These are phyloP conservation scores for Clitocybe nebularis DNA, from an alignment of 1,284 basidiomycete species.

Conservation along the genomic window DNA sequence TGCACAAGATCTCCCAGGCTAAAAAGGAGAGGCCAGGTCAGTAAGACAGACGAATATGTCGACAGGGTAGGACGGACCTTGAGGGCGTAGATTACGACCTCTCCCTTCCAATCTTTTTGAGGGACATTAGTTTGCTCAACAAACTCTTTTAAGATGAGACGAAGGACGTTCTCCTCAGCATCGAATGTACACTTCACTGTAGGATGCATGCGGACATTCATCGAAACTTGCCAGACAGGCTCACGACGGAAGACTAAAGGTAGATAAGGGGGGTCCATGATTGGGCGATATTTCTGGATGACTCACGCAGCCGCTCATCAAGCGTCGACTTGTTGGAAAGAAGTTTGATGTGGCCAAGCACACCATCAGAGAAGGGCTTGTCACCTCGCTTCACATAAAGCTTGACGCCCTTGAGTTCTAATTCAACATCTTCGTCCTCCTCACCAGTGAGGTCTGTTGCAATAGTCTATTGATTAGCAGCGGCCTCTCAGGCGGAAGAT, in stretches of 20 bases:
- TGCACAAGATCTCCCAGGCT: constrained; percentile 47
- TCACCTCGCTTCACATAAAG: constrained; percentile 58
- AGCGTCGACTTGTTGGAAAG: constrained; percentile 39
- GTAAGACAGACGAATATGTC: too few relatives aligned
- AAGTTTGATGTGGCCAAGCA: constrained; percentile 58
- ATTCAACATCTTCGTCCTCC: constrained; percentile 51
- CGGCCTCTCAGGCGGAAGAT: background rate
- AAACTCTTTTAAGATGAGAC: constrained; percentile 51
- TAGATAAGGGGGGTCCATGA: constrained; percentile 1
- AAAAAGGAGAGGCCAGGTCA: background rate
- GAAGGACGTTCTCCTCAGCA: constrained; percentile 47
- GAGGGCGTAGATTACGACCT: constrained; percentile 41
- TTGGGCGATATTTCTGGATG: background rate
- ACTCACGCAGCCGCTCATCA: constrained; percentile 45
- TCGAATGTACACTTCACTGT: constrained; percentile 55
- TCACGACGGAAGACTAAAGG: constrained; percentile 61
- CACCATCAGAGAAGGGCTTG: constrained; percentile 54
- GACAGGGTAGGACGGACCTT: constrained; percentile 34
- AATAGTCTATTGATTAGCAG: constrained; percentile 6
- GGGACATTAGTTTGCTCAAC: constrained; percentile 20
- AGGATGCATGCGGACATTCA: constrained; percentile 54
- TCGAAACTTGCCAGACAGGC: constrained; percentile 61
- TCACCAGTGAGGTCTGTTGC: constrained; percentile 52
- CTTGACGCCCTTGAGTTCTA: constrained; percentile 56
- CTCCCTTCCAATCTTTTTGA: constrained; percentile 19